These are phyloP conservation scores for Pythium volutum DNA, from an alignment of 352 stramenopile species.

Conservation along the genomic window DNA sequence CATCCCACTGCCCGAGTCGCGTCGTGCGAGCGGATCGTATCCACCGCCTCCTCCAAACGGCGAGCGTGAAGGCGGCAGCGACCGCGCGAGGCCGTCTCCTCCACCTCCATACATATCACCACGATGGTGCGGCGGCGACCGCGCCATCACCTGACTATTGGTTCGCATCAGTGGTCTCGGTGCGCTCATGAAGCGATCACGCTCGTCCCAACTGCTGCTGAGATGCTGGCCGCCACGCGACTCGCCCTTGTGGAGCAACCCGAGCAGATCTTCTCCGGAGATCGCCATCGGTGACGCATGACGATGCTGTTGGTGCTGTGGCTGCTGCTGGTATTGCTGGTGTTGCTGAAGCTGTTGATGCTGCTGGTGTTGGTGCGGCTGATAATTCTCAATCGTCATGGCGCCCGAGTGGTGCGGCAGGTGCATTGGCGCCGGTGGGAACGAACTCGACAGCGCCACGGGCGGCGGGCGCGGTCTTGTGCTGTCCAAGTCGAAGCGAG, in stretches of 20 bases:
- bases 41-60: slow-evolving; percentile 14
- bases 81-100: slow-evolving; percentile 17
- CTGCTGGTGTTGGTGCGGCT: slow-evolving; percentile 18
- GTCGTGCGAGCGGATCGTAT: slow-evolving; percentile 15
- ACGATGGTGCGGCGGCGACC: slow-evolving; percentile 20
- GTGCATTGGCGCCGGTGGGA: slow-evolving; percentile 12
- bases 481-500: slow-evolving; percentile 16
- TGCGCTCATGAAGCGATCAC: slow-evolving; percentile 18
- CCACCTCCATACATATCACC: slow-evolving; percentile 11
- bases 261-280: slow-evolving; percentile 32
- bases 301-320: slow-evolving; percentile 21
- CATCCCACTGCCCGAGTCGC: slow-evolving; percentile 24
- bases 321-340: slow-evolving; percentile 2
- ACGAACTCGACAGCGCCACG: slow-evolving; percentile 19
- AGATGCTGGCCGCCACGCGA: slow-evolving; percentile 7
- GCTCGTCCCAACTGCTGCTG: slow-evolving; percentile 26
- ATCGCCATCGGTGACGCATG: slow-evolving; percentile 6
- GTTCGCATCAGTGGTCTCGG: slow-evolving; percentile 17
- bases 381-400: slow-evolving; percentile 16
- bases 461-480: slow-evolving; percentile 13
- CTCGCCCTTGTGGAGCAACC: slow-evolving; percentile 28
- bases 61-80: slow-evolving; percentile 16
- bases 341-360: background rate
- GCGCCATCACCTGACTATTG: slow-evolving; percentile 23
- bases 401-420: slow-evolving; percentile 8